A percentile compares a stretch with the other conserved stretches of the same genome.
Evolutionary conservation across 106 monocot species (phyloP).

Genomic region (Phalaenopsis equestris): DNA sequence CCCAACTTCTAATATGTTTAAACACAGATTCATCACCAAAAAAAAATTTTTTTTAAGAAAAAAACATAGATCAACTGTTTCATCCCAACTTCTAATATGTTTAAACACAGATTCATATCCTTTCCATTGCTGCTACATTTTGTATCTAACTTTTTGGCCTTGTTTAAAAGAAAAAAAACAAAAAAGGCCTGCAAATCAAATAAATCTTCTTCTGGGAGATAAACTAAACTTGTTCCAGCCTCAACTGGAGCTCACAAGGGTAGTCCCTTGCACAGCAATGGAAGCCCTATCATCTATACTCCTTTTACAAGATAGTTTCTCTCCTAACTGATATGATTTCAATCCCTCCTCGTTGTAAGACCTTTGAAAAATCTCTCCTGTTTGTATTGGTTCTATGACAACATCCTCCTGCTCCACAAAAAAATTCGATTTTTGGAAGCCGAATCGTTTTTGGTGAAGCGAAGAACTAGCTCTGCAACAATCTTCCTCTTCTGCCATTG

Average conservation of each 20-base stretch:
- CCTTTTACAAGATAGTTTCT: constrained; percentile 31
- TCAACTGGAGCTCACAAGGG: constrained; percentile 23
- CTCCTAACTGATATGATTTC: constrained; percentile 9
- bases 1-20: too few relatives aligned
- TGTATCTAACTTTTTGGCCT: not conserved
- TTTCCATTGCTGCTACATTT: not conserved
- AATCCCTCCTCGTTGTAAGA: not conserved
- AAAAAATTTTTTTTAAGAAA: too few relatives aligned
- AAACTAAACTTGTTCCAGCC: constrained; percentile 36
- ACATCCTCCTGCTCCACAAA: not conserved
- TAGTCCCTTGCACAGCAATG: constrained; percentile 42
- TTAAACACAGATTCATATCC: too few relatives aligned
- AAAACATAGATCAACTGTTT: too few relatives aligned
- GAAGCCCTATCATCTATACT: constrained; percentile 31
- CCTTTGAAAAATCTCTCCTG: constrained; percentile 1
- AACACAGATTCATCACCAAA: too few relatives aligned
- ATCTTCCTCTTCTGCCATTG: not conserved
- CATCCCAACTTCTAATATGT: too few relatives aligned
- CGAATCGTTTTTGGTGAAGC: not conserved
- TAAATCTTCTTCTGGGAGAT: constrained; percentile 14
- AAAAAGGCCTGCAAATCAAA: not conserved
- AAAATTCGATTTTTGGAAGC: not conserved
- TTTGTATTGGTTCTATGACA: not conserved
- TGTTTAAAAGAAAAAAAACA: not conserved
- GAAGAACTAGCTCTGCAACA: not conserved